These are phyloP conservation scores for Vanrija sp. DNA, from an alignment of 1,284 basidiomycete genomes.

Conservation along the genomic window DNA sequence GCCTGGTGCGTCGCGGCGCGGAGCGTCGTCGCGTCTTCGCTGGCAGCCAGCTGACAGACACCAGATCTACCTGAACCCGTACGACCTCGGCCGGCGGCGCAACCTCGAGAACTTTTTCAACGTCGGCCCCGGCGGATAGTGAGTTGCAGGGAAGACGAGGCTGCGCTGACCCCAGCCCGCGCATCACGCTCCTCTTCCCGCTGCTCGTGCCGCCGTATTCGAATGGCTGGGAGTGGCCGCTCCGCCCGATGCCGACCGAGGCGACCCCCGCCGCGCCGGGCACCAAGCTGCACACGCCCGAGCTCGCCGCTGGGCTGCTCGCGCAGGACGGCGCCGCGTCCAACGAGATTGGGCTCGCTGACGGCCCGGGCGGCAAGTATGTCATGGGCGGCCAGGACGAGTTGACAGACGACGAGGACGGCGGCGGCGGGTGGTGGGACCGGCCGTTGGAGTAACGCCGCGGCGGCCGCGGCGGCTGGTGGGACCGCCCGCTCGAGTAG, in stretches of 20 bases:
- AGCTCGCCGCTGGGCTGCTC: conserved; percentile 29
- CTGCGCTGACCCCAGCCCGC: conserved; percentile 54
- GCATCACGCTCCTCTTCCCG: conserved; percentile 75
- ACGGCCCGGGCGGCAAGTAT: conserved; percentile 53
- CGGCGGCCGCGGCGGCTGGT: conserved; percentile 11
- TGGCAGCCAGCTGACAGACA: conserved; percentile 46
- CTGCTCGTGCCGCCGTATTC: conserved; percentile 74
- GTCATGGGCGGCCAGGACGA: conserved; percentile 43
- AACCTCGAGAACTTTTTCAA: conserved; percentile 90
- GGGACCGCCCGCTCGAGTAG: conserved; percentile 1
- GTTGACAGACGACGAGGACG: conserved; percentile 23
- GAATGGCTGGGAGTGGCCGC: conserved; percentile 68
- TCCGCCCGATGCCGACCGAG: conserved; percentile 26
- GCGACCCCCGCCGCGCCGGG: conserved; percentile 8
- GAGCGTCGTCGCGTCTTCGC: neutral
- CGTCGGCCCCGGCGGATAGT: conserved; percentile 74
- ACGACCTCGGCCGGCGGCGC: conserved; percentile 71
- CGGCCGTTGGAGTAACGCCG: neutral
- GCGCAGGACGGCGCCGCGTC: conserved; percentile 13
- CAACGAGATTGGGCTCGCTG: conserved; percentile 58
- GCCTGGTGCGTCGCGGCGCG: conserved; percentile 66
- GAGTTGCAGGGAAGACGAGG: conserved; percentile 46
- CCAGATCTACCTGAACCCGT: conserved; percentile 74
- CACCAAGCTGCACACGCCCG: conserved; percentile 26
- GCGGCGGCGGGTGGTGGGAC: conserved; percentile 21